These are phyloP conservation scores for Penicillium malachiteum DNA, from an alignment of 495 filamentous ascomycete genomes.

Conservation along the genomic window DNA sequence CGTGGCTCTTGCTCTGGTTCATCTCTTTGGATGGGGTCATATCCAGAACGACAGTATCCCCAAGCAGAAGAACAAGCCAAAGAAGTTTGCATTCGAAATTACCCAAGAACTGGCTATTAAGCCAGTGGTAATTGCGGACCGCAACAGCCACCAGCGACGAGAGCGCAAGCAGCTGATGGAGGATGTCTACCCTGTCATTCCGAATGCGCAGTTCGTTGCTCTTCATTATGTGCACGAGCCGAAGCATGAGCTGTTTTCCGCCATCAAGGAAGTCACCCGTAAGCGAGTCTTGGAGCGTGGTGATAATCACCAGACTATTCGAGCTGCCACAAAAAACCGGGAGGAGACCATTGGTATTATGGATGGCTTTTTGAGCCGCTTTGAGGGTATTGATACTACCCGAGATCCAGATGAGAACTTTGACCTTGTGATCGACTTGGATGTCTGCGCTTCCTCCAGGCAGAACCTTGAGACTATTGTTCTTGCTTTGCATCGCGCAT, in stretches of 20 bases:
- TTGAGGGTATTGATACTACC: conserved; percentile 68
- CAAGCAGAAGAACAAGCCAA: conserved; percentile 67
- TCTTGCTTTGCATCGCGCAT: conserved; percentile 62
- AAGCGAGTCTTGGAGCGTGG: conserved; percentile 79
- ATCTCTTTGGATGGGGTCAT: conserved; percentile 91
- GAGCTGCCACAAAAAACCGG: conserved; percentile 63
- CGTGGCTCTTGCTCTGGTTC: conserved; percentile 73
- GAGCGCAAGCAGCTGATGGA: conserved; percentile 85
- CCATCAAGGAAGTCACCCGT: conserved; percentile 72
- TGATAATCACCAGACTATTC: conserved; percentile 98
- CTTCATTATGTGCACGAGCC: conserved; percentile 85
- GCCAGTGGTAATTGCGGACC: conserved; percentile 83
- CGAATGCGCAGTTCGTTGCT: conserved; percentile 75
- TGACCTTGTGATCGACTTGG: conserved; percentile 80
- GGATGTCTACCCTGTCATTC: conserved; percentile 62
- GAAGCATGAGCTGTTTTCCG: conserved; percentile 50
- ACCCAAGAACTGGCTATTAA: conserved; percentile 54
- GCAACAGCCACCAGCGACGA: conserved; percentile 88
- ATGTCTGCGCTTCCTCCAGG: conserved; percentile 72
- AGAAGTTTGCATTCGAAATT: conserved; percentile 68
- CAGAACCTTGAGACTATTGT: conserved; percentile 84
- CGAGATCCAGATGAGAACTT: conserved; percentile 71
- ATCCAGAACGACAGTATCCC: conserved; percentile 95
- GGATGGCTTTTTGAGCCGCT: conserved; percentile 87
- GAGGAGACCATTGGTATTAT: conserved; percentile 83